phyloP scores from a whole-genome alignment of 768 basidiomycete species.

The Boletus insuetus region DNA sequence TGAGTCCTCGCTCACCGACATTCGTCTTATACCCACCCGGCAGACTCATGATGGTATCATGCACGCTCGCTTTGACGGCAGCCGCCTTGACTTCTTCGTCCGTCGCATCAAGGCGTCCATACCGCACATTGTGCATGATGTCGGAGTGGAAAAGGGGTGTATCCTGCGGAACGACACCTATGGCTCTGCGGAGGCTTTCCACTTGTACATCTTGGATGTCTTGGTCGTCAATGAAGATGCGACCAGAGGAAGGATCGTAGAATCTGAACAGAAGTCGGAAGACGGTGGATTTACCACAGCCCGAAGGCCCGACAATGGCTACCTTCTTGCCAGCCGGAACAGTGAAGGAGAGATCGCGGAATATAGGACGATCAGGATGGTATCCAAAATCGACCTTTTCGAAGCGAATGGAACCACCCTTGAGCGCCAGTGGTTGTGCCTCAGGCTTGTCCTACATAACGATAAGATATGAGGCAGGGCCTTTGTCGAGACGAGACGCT shows the following conservation, averaged over 20 bases:
- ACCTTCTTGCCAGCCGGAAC: slow-evolving; percentile 96
- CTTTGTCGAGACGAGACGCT: neutral
- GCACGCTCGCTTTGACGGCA: slow-evolving; percentile 83
- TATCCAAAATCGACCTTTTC: slow-evolving; percentile 92
- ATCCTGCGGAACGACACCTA: slow-evolving; percentile 97
- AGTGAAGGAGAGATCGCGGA: slow-evolving; percentile 81
- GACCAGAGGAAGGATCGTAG: slow-evolving; percentile 80
- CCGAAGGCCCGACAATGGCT: slow-evolving; percentile 95
- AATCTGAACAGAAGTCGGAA: slow-evolving; percentile 93
- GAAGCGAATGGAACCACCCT: slow-evolving; percentile 87
- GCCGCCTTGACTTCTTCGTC: slow-evolving; percentile 89
- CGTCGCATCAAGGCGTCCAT: slow-evolving; percentile 82
- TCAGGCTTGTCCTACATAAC: slow-evolving; percentile 57
- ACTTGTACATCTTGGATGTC: slow-evolving; percentile 73
- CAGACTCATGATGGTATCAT: slow-evolving; percentile 71
- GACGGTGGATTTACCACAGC: slow-evolving; percentile 96
- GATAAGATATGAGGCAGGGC: neutral
- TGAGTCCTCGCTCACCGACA: slow-evolving; percentile 94
- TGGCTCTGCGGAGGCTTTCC: slow-evolving; percentile 63
- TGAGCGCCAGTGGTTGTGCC: slow-evolving; percentile 65
- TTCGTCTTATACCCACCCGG: slow-evolving; percentile 87
- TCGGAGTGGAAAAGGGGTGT: slow-evolving; percentile 97
- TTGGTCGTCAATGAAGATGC: slow-evolving; percentile 87
- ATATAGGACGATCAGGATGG: slow-evolving; percentile 89
- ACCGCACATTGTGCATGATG: slow-evolving; percentile 92